Percentiles rank a stretch among this genome's conserved stretches.
These are phyloP conservation scores for Tetrahymena borealis DNA, from an alignment of 73 alveolate genomes.

Conservation along the genomic window DNA sequence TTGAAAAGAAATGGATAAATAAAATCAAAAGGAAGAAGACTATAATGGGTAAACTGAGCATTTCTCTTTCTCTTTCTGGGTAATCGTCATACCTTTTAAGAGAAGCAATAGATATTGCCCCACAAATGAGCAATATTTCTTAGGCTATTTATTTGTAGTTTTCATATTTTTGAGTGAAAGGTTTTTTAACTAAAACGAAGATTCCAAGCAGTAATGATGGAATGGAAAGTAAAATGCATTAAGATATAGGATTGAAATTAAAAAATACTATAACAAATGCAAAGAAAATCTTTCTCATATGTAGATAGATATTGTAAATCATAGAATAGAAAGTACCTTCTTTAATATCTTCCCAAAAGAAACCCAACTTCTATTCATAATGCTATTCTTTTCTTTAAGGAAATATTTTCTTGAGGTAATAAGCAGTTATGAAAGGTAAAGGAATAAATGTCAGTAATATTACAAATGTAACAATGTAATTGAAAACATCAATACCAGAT, in stretches of 20 bases:
- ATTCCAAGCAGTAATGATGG: not conserved
- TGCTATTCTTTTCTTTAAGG: not conserved
- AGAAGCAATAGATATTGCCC: not conserved
- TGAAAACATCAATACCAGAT: not conserved
- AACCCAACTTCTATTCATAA: not conserved
- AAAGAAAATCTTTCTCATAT: not conserved
- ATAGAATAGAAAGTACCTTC: not conserved
- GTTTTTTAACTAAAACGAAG: not conserved
- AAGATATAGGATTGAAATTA: not conserved
- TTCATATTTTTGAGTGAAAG: not conserved
- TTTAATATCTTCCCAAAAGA: not conserved
- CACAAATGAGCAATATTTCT: not conserved
- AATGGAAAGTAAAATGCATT: not conserved
- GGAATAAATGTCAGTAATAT: not conserved
- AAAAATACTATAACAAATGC: not conserved
- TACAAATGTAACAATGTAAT: not conserved
- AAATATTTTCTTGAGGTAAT: not conserved
- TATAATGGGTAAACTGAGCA: not conserved
- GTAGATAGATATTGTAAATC: not conserved
- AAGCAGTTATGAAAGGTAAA: not conserved
- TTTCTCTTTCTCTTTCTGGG: not conserved
- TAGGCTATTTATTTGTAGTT: not conserved
- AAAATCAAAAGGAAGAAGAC: not conserved
- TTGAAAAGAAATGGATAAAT: not conserved
- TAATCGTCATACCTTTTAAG: not conserved